Base-by-base conservation (phyloP, 2,329 filamentous ascomycete genomes). In the Blastomyces silverae region DNA sequence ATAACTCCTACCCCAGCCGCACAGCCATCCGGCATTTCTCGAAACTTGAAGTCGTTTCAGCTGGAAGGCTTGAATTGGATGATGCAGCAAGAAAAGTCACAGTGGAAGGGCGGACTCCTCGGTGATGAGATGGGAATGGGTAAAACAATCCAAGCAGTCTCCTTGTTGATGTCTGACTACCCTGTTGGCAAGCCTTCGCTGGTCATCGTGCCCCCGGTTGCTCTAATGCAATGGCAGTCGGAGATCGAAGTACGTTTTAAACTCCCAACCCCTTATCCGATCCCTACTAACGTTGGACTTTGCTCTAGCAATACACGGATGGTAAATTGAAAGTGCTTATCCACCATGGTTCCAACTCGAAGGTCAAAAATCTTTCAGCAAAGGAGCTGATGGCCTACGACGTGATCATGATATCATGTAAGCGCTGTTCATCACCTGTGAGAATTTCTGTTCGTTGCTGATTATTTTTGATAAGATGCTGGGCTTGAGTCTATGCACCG, bases 61-160 rank as follows among this genome's bases (percentile, higher is more conserved):
- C 86, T 96, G 5, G 89, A 97, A 77, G 94, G 94, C 4, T 81
- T 99, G 50, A 88, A 91, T 61, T 99, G 94, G 94, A 95, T 99
- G 91, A 86, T 84, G 66, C 87, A 84, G 64, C 96, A 97, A 83
- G 94, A 99, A 75, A 81, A 90, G 77, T 89, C 86, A 0, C 79
- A 89, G 50, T 97, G 92, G 84, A 90, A 87, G 72, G 94, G 94
- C 22, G 94, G 94, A 17, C 82, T 99, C 2, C 84, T 99, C 1
- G 94, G 94, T 66, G 94, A 99, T 71, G 94, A 99, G 78, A 99
- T 99, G 94, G 94, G 94, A 7, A 90, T 99, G 79, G 94, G 94
- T 61, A 99, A 99, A 80, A 99, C 94, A 0, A 97, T 99, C 61
- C 94, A 99, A 77, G 93, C 94, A 2, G 94, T 99, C 22, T 97